These are phyloP conservation scores for Melampsora occidentalis DNA, from an alignment of 1,284 basidiomycete species.

Conservation along the genomic window DNA sequence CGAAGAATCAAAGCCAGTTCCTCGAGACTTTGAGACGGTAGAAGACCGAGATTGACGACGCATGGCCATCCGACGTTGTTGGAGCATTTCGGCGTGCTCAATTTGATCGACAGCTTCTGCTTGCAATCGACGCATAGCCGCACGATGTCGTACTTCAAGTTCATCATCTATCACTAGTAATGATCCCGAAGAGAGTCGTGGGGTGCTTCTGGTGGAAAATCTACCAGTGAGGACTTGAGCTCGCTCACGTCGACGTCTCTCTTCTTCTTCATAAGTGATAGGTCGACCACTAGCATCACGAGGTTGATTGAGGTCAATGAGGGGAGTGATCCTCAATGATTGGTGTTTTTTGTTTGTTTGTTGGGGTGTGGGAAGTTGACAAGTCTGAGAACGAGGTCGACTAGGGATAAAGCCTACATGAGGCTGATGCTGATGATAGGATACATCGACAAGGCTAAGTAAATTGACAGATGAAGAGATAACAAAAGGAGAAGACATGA, in stretches of 20 bases:
- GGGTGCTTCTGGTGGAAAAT: neutral
- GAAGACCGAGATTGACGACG: too few relatives aligned
- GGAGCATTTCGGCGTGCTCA: constrained; percentile 6
- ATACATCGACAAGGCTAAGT: too few relatives aligned
- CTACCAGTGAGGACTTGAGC: neutral
- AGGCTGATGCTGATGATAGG: too few relatives aligned
- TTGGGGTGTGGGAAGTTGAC: too few relatives aligned
- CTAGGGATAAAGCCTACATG: too few relatives aligned
- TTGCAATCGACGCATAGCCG: constrained; percentile 33
- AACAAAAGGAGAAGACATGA: too few relatives aligned
- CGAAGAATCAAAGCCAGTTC: too few relatives aligned
- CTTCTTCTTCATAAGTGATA: constrained; percentile 17
- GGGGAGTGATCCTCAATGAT: constrained; percentile 5
- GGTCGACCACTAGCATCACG: constrained; percentile 30
- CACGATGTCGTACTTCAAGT: constrained; percentile 30
- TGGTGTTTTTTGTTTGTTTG: too few relatives aligned
- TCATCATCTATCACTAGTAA: constrained; percentile 2
- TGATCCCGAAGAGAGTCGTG: neutral
- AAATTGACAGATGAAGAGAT: too few relatives aligned
- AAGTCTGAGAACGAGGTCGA: too few relatives aligned
- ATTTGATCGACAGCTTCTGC: constrained; percentile 35
- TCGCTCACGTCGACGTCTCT: neutral
- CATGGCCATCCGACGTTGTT: too few relatives aligned
- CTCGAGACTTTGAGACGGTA: too few relatives aligned
- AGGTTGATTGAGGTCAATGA: constrained; percentile 39